These are phyloP conservation scores for Aspergillus pseudoterreus DNA, from an alignment of 2,329 filamentous ascomycete species.

Conservation along the genomic window DNA sequence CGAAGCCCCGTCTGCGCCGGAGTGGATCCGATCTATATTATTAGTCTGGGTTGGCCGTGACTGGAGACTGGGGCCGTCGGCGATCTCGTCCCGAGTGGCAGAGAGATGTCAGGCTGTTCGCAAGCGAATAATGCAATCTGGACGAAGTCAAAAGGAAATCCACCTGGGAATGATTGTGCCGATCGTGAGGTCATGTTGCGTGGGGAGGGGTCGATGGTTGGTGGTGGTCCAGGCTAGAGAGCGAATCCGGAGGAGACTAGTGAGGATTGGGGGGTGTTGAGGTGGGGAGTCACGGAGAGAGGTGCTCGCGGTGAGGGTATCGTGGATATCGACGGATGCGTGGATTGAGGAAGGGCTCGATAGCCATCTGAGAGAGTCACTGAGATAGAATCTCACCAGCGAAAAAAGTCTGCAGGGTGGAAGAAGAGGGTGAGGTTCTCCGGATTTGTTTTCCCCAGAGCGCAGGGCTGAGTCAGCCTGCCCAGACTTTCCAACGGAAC, in stretches of 20 bases:
- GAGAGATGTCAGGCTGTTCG: too few species aligned
- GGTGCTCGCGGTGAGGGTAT: too few species aligned
- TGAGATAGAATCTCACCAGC: background rate
- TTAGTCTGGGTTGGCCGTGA: too few species aligned
- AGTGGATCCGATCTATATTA: background rate
- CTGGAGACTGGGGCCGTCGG: background rate
- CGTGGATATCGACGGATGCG: too few species aligned
- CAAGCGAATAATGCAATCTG: background rate
- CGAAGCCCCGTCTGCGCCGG: background rate
- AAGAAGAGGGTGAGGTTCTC: background rate
- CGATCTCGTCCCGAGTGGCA: background rate
- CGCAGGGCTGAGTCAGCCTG: background rate
- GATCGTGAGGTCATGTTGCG: slow-evolving; percentile 7
- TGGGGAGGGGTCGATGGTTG: background rate
- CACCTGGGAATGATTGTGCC: background rate
- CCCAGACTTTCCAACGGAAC: background rate
- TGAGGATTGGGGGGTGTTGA: background rate
- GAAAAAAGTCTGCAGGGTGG: background rate
- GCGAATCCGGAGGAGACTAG: background rate
- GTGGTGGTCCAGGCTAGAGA: background rate
- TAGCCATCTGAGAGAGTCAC: background rate
- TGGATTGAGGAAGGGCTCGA: too few species aligned
- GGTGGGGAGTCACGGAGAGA: background rate
- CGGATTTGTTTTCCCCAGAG: slow-evolving; percentile 4
- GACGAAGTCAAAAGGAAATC: background rate